Percentiles rank a stretch among this genome's conserved stretches.
Evolutionary conservation across 495 filamentous ascomycete genomes (phyloP).

Genomic region (Cairneyella variabilis): DNA sequence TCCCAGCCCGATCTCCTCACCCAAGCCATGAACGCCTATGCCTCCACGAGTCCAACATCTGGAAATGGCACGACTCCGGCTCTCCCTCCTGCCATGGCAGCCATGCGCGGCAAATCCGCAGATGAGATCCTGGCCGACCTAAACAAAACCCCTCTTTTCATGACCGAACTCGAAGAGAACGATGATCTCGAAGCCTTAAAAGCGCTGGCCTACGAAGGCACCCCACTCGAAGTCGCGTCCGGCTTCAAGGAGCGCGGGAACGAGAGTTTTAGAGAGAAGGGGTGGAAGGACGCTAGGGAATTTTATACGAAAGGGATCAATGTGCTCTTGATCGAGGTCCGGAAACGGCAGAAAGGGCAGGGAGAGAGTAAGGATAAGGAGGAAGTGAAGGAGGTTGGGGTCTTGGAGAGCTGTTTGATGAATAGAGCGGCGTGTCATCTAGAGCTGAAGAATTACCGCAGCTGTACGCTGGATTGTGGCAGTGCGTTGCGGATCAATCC

Average conservation of each 20-base stretch:
- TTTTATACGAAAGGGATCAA: slow-evolving; percentile 83
- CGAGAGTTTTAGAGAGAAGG: slow-evolving; percentile 69
- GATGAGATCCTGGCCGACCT: slow-evolving; percentile 72
- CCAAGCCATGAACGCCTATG: slow-evolving; percentile 17
- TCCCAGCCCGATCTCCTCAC: slow-evolving; percentile 15
- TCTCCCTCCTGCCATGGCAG: slow-evolving; percentile 43
- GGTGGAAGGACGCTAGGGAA: slow-evolving; percentile 81
- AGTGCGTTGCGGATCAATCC: slow-evolving; percentile 74
- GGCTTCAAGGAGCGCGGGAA: slow-evolving; percentile 89
- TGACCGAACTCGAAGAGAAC: slow-evolving; percentile 88
- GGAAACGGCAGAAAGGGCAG: slow-evolving; percentile 29
- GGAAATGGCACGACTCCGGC: slow-evolving; percentile 23
- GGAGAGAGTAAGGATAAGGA: slow-evolving; percentile 42
- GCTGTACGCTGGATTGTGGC: slow-evolving; percentile 76
- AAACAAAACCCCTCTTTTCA: slow-evolving; percentile 85
- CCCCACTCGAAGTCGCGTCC: slow-evolving; percentile 69
- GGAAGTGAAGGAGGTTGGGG: slow-evolving; percentile 47
- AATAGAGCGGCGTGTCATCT: slow-evolving; percentile 89
- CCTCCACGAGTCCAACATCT: neutral
- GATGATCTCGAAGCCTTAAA: slow-evolving; percentile 77
- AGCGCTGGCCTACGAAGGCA: slow-evolving; percentile 90
- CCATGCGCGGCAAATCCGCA: slow-evolving; percentile 55
- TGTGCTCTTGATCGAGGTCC: slow-evolving; percentile 58
- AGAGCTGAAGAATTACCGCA: slow-evolving; percentile 69
- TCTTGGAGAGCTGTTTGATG: slow-evolving; percentile 72